Percentiles rank a stretch among this genome's conserved stretches.
phyloP scores from a whole-genome alignment of 2,329 filamentous ascomycete genomes.

The Teratosphaeria viscida region DNA sequence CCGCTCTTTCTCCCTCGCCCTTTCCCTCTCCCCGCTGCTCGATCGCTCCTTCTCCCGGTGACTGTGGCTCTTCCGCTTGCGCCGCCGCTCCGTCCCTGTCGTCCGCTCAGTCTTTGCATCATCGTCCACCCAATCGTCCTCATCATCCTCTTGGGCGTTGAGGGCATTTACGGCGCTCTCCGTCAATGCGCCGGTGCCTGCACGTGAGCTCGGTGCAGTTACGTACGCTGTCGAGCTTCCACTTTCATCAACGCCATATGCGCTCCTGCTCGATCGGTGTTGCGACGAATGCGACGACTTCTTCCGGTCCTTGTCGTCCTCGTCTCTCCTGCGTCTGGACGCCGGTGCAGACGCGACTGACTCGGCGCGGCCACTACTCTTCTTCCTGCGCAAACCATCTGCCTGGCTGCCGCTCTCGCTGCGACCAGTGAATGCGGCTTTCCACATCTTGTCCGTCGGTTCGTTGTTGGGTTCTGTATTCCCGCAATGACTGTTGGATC shows the following conservation, averaged over 20 bases:
- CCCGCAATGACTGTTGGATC: not conserved
- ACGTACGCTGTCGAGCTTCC: constrained; percentile 25
- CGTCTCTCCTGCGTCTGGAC: constrained; percentile 14
- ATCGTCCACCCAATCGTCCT: constrained; percentile 23
- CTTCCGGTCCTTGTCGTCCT: constrained; percentile 9
- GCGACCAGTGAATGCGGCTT: constrained; percentile 25
- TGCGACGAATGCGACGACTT: not conserved
- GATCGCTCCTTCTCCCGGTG: constrained; percentile 12
- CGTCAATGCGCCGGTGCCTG: constrained; percentile 19
- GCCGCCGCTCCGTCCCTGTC: constrained; percentile 13
- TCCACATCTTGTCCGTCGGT: constrained; percentile 18
- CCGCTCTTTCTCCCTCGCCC: constrained; percentile 11
- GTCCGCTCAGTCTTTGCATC: constrained; percentile 21
- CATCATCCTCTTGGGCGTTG: constrained; percentile 13
- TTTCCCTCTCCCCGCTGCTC: constrained; percentile 10
- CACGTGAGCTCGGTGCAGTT: constrained; percentile 25
- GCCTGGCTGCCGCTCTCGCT: constrained; percentile 19
- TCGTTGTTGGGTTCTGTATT: not conserved
- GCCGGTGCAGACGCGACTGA: constrained; percentile 12
- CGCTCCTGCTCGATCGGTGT: constrained; percentile 11
- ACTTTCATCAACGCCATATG: constrained; percentile 11
- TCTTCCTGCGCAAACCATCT: constrained; percentile 13
- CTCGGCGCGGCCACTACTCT: constrained; percentile 14
- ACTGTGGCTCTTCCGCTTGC: constrained; percentile 17
- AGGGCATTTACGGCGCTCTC: constrained; percentile 25